A percentile compares a stretch with the other conserved stretches of the same genome.
Evolutionary conservation across 768 basidiomycete species (phyloP).

Genomic region (Lentinula boryana): DNA sequence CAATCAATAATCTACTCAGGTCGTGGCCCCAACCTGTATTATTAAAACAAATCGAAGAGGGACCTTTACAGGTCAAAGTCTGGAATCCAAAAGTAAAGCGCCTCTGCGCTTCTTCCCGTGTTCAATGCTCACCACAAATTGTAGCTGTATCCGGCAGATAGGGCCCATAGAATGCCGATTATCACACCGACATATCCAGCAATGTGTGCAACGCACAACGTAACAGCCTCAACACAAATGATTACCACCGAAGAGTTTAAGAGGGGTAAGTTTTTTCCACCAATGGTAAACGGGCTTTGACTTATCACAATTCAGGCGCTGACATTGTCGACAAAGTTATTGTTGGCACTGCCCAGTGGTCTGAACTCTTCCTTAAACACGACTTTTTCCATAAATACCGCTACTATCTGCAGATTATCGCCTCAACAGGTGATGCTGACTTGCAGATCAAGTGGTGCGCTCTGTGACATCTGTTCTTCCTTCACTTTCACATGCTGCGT

Average conservation of each 20-base stretch:
- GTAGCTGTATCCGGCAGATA: slow-evolving; percentile 85
- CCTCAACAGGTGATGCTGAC: slow-evolving; percentile 80
- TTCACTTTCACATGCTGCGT: slow-evolving; percentile 9
- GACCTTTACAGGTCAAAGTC: slow-evolving; percentile 86
- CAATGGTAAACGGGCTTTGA: not conserved
- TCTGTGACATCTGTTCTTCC: not conserved
- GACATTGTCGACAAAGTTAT: slow-evolving; percentile 93
- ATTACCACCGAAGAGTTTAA: slow-evolving; percentile 96
- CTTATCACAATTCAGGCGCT: slow-evolving; percentile 48
- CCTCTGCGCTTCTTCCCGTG: not conserved
- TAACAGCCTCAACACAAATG: slow-evolving; percentile 90
- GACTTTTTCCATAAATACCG: slow-evolving; percentile 97
- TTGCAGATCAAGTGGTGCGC: slow-evolving; percentile 89
- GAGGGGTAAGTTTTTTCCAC: slow-evolving; percentile 48
- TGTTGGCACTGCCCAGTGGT: slow-evolving; percentile 78
- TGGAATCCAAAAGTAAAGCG: slow-evolving; percentile 90
- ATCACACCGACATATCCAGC: slow-evolving; percentile 99
- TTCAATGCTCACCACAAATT: slow-evolving; percentile 4
- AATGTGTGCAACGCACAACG: slow-evolving; percentile 99
- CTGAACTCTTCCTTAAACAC: slow-evolving; percentile 89
- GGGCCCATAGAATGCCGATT: slow-evolving; percentile 98
- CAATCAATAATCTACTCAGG: slow-evolving; percentile 43
- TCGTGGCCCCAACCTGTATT: slow-evolving; percentile 98
- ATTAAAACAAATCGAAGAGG: slow-evolving; percentile 94
- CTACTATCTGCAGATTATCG: slow-evolving; percentile 94